Percentiles rank a stretch among this genome's conserved stretches.
Conservation (phyloP, 108 stramenopile genomes). For the Cyclostephanos tholiformis region DNA sequence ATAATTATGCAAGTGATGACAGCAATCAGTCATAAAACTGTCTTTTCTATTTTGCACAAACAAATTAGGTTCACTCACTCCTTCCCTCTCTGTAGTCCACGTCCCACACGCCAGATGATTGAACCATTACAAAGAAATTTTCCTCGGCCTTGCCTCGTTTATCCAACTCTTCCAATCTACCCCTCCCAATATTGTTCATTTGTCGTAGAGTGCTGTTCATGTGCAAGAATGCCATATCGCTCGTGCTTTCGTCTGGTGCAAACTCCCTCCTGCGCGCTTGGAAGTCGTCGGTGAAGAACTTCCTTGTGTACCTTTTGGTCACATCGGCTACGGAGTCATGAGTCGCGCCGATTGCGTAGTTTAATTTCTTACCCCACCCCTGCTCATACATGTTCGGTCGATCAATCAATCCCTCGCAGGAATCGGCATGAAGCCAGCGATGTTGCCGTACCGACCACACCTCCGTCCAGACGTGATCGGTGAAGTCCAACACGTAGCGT, state of each 20-base stretch:
- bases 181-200: conserved; percentile 21
- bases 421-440: conserved; percentile 91
- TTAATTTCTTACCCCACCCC: conserved; percentile 96
- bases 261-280: conserved; percentile 61
- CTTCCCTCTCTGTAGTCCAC: conserved; percentile 43
- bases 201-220: conserved; percentile 46
- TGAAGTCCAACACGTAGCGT: conserved; percentile 91
- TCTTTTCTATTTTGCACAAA: not conserved
- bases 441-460: conserved; percentile 63
- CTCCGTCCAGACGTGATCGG: conserved; percentile 99
- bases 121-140: conserved; percentile 39
- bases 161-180: conserved; percentile 48
- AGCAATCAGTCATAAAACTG: not conserved
- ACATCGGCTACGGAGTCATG: conserved; percentile 87
- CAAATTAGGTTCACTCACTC: conserved; percentile 14
- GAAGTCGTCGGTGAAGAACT: conserved; percentile 63
- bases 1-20: not conserved
- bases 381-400: conserved; percentile 95
- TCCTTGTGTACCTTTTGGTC: conserved; percentile 87
- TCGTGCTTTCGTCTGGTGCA: conserved; percentile 48
- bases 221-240: conserved; percentile 41
- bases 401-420: conserved; percentile 94
- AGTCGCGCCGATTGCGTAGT: conserved; percentile 73
- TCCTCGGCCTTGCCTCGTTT: conserved; percentile 32
- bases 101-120: conserved; percentile 47